Evolutionary conservation across 192 early-diverging fungal genomes (phyloP).

Genomic region (Jimgerdemannia lactiflua): DNA sequence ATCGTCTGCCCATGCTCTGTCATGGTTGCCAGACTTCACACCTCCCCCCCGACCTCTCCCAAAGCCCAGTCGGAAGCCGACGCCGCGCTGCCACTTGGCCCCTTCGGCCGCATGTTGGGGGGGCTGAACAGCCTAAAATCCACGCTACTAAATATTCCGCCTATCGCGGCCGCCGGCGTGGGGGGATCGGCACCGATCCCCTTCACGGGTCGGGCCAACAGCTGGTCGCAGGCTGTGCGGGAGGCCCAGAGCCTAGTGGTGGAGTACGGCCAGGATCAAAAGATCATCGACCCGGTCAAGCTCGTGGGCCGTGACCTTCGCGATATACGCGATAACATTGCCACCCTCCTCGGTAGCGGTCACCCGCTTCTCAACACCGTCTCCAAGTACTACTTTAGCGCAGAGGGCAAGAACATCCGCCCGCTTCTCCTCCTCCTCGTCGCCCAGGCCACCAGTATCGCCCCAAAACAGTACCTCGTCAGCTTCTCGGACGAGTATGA

Average conservation of each 20-base stretch:
- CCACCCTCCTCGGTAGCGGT: constrained; percentile 75
- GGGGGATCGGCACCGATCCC: background rate
- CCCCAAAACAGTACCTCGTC: constrained; percentile 44
- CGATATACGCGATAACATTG: constrained; percentile 84
- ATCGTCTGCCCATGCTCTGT: background rate
- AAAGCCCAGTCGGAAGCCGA: background rate
- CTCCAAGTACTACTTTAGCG: constrained; percentile 84
- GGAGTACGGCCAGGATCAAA: constrained; percentile 18
- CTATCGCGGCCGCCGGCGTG: background rate
- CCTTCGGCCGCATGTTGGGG: background rate
- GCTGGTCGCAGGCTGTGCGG: constrained; percentile 49
- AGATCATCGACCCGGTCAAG: constrained; percentile 65
- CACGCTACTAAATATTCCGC: background rate
- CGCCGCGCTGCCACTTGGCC: background rate
- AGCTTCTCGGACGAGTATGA: constrained; percentile 44
- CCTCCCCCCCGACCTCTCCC: background rate
- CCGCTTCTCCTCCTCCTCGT: constrained; percentile 91
- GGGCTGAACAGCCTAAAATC: background rate
- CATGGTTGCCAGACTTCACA: background rate
- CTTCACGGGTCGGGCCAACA: constrained; percentile 27
- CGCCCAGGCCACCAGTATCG: constrained; percentile 77
- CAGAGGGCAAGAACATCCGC: constrained; percentile 88
- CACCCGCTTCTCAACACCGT: constrained; percentile 91
- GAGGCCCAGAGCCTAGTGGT: constrained; percentile 52
- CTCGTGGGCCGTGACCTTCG: constrained; percentile 83